These are phyloP conservation scores for Bertia moriformis DNA, from an alignment of 2,329 filamentous ascomycete species.

Conservation along the genomic window DNA sequence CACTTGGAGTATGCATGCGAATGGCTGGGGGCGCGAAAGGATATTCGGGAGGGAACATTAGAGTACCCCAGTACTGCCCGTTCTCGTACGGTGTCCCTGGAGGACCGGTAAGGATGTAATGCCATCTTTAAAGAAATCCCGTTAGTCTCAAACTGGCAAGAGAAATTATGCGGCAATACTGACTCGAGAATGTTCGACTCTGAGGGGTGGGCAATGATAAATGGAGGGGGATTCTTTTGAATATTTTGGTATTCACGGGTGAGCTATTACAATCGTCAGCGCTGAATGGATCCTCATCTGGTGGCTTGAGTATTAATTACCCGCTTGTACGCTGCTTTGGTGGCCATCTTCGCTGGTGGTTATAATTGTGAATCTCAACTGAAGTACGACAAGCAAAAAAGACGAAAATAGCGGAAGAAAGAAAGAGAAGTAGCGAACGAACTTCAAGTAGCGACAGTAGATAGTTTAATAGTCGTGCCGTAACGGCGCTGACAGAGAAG, in stretches of 20 bases:
- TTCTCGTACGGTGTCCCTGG: slow-evolving; percentile 85
- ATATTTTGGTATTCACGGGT: slow-evolving; percentile 50
- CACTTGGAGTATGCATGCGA: slow-evolving; percentile 95
- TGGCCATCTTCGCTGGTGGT: slow-evolving; percentile 38
- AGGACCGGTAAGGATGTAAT: slow-evolving; percentile 89
- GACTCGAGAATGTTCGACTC: slow-evolving; percentile 85
- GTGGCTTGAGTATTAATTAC: slow-evolving; percentile 22
- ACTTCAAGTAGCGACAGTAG: too few species aligned
- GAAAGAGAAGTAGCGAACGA: too few species aligned
- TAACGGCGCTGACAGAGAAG: too few species aligned
- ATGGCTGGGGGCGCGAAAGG: slow-evolving; percentile 94
- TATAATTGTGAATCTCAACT: too few species aligned
- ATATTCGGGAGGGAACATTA: slow-evolving; percentile 91
- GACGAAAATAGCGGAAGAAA: too few species aligned
- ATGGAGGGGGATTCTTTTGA: slow-evolving; percentile 66
- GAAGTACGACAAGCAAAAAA: too few species aligned
- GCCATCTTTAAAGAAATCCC: slow-evolving; percentile 59
- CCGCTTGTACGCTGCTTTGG: slow-evolving; percentile 58
- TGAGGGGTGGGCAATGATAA: slow-evolving; percentile 77
- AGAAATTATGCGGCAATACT: slow-evolving; percentile 11
- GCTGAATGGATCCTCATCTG: slow-evolving; percentile 1
- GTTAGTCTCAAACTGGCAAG: slow-evolving; percentile 4
- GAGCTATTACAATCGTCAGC: slow-evolving; percentile 25
- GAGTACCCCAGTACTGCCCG: slow-evolving; percentile 95
- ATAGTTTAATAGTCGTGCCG: too few species aligned